These are phyloP conservation scores for Batrachochytrium dendrobatidis DNA, from an alignment of 371 early-diverging fungal genomes.

Conservation along the genomic window DNA sequence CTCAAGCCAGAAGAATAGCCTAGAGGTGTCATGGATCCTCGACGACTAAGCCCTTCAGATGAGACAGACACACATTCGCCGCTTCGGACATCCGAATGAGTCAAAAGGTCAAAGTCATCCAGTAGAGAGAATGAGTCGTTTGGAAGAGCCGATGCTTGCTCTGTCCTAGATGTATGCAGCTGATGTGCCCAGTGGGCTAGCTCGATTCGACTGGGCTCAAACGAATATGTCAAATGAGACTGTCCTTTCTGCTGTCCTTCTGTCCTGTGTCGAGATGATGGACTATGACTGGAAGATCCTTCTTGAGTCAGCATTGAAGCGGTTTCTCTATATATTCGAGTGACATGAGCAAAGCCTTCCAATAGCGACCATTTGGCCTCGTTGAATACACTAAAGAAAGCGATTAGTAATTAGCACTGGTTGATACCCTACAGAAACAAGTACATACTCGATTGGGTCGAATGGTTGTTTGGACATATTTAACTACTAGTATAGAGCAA, in stretches of 20 bases:
- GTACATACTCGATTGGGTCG: too few species aligned
- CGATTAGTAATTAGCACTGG: background rate
- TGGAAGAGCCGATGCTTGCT: constrained; percentile 1
- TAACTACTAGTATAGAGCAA: too few species aligned
- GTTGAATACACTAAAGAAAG: background rate
- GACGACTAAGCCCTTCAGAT: too few species aligned
- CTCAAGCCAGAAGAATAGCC: background rate
- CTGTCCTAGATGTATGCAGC: constrained; percentile 15
- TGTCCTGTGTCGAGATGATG: too few species aligned
- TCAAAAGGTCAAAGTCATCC: background rate
- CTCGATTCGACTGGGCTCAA: constrained; percentile 21
- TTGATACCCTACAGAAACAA: too few species aligned
- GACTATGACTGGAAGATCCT: too few species aligned
- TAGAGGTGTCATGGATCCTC: too few species aligned
- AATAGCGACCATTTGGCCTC: constrained; percentile 16
- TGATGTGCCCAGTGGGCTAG: constrained; percentile 26
- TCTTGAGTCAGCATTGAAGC: too few species aligned
- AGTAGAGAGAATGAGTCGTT: background rate
- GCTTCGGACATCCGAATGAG: background rate
- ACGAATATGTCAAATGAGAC: background rate
- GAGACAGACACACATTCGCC: too few species aligned
- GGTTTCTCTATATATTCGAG: constrained; percentile 7
- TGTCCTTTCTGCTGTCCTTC: background rate
- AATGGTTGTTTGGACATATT: too few species aligned
- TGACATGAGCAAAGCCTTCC: constrained; percentile 21